phyloP scores from a whole-genome alignment of 2,329 filamentous ascomycete species.

The Colletotrichum shisoi region DNA sequence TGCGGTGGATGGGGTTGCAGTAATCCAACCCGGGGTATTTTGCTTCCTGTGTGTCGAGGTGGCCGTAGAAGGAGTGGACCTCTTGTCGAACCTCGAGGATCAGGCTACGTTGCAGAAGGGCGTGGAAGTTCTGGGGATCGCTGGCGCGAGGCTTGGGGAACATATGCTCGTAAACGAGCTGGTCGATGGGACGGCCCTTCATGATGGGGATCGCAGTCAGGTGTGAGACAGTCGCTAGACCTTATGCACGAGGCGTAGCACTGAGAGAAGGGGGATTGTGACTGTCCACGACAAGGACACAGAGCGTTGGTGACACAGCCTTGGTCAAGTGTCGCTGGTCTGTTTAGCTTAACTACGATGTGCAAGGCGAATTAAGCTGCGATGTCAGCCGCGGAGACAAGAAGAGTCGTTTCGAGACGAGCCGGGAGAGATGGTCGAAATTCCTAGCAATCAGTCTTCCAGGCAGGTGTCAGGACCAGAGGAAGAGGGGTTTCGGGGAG shows the following conservation, averaged over 20 bases:
- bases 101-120: constrained; percentile 73
- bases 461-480: constrained; percentile 18
- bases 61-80: constrained; percentile 79
- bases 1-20: constrained; percentile 73
- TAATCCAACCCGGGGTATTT: constrained; percentile 86
- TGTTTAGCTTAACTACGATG: not conserved
- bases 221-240: not conserved
- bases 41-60: constrained; percentile 79
- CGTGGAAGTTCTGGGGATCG: constrained; percentile 76
- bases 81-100: constrained; percentile 82
- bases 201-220: constrained; percentile 54
- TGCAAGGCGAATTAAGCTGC: not conserved
- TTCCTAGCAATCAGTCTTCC: constrained; percentile 7
- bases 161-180: constrained; percentile 77
- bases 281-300: not conserved
- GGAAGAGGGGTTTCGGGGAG: constrained; percentile 30
- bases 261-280: constrained; percentile 2
- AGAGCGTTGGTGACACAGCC: constrained; percentile 4
- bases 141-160: constrained; percentile 72
- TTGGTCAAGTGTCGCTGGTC: not conserved
- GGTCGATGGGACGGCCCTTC: constrained; percentile 75
- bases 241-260: constrained; percentile 17
- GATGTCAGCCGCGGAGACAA: not conserved
- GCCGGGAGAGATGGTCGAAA: not conserved
- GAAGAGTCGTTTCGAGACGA: not conserved